Evolutionary conservation across 495 filamentous ascomycete genomes (phyloP), one percentile per base, ranked within the genome.

Genomic region (Eremomyces bilateralis): DNA sequence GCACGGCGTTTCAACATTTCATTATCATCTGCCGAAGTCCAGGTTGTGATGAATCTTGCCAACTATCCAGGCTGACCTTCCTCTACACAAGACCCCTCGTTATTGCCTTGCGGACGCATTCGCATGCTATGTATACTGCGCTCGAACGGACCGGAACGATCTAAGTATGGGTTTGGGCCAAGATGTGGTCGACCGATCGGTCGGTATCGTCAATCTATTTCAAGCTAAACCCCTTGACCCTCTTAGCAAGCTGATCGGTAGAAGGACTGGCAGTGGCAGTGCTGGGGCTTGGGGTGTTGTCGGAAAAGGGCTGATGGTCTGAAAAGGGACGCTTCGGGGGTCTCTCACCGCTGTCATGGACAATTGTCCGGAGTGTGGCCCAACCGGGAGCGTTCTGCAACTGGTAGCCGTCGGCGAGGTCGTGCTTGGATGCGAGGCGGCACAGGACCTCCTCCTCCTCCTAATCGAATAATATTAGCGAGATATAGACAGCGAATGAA

Each of bases 221-320:
- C 70, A 94, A 65, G 70, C 80, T 93, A 82, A 91, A 71, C 69
- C 79, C 78, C 76, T 84, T 83, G 65, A 94, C 77, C 67, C 80
- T 76, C 74, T 94, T 94, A 93, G 84, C 73, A 80, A 93, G 77
- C 50, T 73, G 73, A 67, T 79, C 78, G 21, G 48, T 24, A 42
- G 40, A 36, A 21, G 41, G 35, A 24, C 36, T 36, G 57, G 59
- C 56, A 51, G 59, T 49, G 48, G 45, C 49, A 41, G 41, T 36
- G 48, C 41, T 48, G 47, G 47, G 52, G 52, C 37, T 47, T 50
- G 48, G 45, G 45, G 40, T 51, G 48, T 50, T 34, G 33, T 20
- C 25, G n/a, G 41, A 15, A n/a, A n/a, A n/a, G n/a, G n/a, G 21
- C 42, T 34, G 20, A 40, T 30, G 25, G 39, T 36, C 43, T 42